Evolutionary conservation across 176 grass and related monocot species (phyloP), one percentile per base, ranked within the genome.

Genomic region (Cymbopogon citratus): DNA sequence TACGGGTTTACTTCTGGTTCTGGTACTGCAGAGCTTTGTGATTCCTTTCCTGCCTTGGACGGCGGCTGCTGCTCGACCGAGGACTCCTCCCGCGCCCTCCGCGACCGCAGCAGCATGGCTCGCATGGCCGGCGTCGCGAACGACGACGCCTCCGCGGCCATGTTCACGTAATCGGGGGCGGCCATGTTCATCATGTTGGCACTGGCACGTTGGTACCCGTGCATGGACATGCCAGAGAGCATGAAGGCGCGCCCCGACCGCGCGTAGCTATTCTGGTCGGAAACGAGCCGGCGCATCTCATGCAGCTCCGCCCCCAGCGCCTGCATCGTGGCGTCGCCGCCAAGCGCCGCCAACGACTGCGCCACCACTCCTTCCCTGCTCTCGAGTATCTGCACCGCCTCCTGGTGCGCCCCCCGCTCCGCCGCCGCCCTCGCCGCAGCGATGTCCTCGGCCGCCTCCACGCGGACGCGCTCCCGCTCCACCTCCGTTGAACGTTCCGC

Each of bases 381-480:
- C 75, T 77, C 81, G 12, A 91, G 79, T 12, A 91, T 85, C 33
- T 23, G 54, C 24, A 81, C 81, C 7, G 89, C 89, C 21, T 84
- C 76, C 33, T 45, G 52, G 76, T 72, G 67, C 71, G 39, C 52
- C 0, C 85, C 89, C 0, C 64, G 67, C 59, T 91, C 89, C 4
- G 89, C 89, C 1, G 89, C 89, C 0, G 44, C 81, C 54, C 81
- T 83, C 43, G 89, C 89, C 45, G 67, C 77, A 0, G 85, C 68
- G 70, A 91, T 91, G 70, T 76, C 85, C 26, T 87, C 85, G 14
- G 76, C 40, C 5, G 89, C 77, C 44, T 87, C 73, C 18, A 87
- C 63, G 0, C 89, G 81, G 18, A 81, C 19, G 25, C 27, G 60
- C 81, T 91, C 89, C 66, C 81, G 54, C 26, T 74, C 85, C 18